A percentile compares a stretch with the other conserved stretches of the same genome.
Conservation (phyloP, 345 rosid genomes). For the Aegle marmelos region DNA sequence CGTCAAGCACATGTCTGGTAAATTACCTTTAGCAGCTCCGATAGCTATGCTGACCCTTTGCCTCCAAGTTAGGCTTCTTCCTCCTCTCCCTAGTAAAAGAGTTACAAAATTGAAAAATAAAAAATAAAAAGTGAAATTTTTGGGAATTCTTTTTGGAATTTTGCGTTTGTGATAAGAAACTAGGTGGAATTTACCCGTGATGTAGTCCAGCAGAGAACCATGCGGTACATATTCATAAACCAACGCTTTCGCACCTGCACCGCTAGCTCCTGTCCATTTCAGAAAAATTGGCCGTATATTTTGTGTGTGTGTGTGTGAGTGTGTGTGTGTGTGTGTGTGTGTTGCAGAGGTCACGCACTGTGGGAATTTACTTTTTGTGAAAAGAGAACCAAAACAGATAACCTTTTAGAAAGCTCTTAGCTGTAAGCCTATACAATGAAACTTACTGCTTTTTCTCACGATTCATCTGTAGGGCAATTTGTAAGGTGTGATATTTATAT, state of each 20-base stretch:
- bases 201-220: conserved; percentile 57
- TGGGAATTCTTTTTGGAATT: too few relatives aligned
- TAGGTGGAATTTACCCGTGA: conserved; percentile 33
- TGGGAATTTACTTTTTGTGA: neutral
- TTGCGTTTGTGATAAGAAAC: neutral
- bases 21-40: conserved; percentile 59
- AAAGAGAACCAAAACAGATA: neutral
- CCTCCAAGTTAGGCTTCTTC: conserved; percentile 49
- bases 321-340: neutral
- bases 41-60: conserved; percentile 57
- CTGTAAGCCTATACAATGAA: neutral
- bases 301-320: too few relatives aligned
- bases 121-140: neutral
- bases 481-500: neutral
- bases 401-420: neutral
- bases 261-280: conserved; percentile 36
- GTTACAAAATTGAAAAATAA: neutral
- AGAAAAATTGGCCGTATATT: neutral
- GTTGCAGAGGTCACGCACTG: neutral
- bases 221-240: conserved; percentile 59
- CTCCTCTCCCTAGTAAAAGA: conserved; percentile 36
- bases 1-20: neutral
- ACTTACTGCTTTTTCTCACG: neutral
- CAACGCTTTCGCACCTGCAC: conserved; percentile 32
- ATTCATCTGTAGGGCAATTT: neutral